Conservation (phyloP, 2,329 filamentous ascomycete species). For the Talaromyces pinophilus region DNA sequence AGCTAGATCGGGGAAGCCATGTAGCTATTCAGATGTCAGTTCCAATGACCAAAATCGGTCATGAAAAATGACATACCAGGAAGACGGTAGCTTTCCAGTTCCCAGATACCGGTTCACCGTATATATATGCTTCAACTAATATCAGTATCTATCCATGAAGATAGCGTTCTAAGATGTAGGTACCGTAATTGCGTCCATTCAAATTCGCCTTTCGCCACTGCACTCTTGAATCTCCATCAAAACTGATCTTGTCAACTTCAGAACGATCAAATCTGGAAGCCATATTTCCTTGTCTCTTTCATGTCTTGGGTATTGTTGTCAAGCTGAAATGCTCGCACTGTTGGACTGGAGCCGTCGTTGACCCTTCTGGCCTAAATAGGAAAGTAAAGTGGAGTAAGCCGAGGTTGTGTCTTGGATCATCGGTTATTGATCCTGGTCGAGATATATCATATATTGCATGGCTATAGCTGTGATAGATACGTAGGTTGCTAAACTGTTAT, state of each 20-base stretch:
- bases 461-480: background rate
- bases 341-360: background rate
- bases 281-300: constrained; percentile 6
- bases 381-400: constrained; percentile 11
- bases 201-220: constrained; percentile 63
- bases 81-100: constrained; percentile 56
- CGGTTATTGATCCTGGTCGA: background rate
- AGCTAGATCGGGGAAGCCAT: constrained; percentile 80
- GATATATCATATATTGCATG: background rate
- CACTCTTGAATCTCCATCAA: constrained; percentile 66
- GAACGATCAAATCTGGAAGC: background rate
- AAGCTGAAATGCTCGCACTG: background rate
- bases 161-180: background rate
- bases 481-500: background rate
- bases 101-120: constrained; percentile 48
- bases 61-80: constrained; percentile 42
- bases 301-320: background rate
- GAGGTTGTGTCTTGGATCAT: constrained; percentile 1
- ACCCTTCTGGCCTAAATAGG: background rate
- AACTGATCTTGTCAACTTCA: constrained; percentile 60
- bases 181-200: constrained; percentile 69
- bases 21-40: constrained; percentile 49
- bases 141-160: background rate
- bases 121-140: constrained; percentile 51
- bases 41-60: background rate